Percentiles rank a stretch among this genome's conserved stretches.
Evolutionary conservation across 2,329 filamentous ascomycete species (phyloP).

Genomic region (Canariomyces notabilis): DNA sequence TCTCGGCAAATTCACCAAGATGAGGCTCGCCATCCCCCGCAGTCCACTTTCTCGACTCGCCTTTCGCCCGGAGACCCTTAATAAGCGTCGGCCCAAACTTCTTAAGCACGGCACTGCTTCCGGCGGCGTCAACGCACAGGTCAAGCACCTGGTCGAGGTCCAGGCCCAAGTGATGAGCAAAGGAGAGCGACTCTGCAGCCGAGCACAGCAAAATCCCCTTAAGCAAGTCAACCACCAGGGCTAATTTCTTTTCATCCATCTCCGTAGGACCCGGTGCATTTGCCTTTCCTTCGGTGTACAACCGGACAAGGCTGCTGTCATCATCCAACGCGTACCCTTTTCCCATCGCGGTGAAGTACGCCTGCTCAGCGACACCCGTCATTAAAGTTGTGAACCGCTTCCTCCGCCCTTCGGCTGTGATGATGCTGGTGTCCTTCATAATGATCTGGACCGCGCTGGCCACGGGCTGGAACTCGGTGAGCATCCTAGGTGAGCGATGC

Average conservation of each 20-base stretch:
- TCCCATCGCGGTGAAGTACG: conserved; percentile 55
- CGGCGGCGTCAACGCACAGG: conserved; percentile 43
- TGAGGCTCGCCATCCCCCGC: conserved; percentile 18
- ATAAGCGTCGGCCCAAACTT: conserved; percentile 36
- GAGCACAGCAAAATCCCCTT: conserved; percentile 41
- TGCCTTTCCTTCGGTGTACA: conserved; percentile 38
- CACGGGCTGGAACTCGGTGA: conserved; percentile 48
- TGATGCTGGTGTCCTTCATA: conserved; percentile 59
- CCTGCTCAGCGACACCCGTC: conserved; percentile 58
- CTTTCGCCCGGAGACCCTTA: conserved; percentile 29
- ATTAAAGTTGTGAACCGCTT: conserved; percentile 56
- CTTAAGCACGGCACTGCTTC: conserved; percentile 37
- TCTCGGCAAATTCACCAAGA: conserved; percentile 29
- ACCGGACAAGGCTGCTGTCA: conserved; percentile 39
- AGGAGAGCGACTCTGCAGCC: conserved; percentile 40
- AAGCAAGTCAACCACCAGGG: conserved; percentile 36
- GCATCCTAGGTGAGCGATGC: conserved; percentile 52
- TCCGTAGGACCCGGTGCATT: conserved; percentile 26
- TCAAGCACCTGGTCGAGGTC: conserved; percentile 43
- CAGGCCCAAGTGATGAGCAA: conserved; percentile 37
- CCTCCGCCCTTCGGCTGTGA: conserved; percentile 59
- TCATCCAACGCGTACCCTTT: conserved; percentile 49
- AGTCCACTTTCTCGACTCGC: conserved; percentile 21
- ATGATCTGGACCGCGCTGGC: conserved; percentile 58
- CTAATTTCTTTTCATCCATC: conserved; percentile 34